Base-by-base conservation (phyloP, 1,284 basidiomycete genomes). In the Cyathus pygmaeus region DNA sequence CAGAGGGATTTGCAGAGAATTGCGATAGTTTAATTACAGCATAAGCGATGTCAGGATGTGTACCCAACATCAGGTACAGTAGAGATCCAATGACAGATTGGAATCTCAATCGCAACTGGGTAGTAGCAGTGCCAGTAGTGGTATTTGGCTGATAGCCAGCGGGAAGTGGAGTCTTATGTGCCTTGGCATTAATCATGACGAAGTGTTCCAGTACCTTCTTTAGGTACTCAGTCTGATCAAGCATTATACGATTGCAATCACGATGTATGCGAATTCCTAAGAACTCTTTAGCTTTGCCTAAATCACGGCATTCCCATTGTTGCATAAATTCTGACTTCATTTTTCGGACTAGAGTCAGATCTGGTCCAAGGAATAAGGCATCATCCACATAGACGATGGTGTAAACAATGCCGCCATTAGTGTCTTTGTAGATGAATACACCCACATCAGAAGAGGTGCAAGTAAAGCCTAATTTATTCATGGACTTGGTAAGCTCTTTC, bases 401-500 rank as follows among this genome's bases (percentile, higher is more conserved):
- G 19, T 9, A 46, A 9, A 24, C n/a, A 46, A n/a, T n/a, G 6
- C 9, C 9, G 24, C 24, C 44, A 46, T n/a, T 6, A 9, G 9
- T 46, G n/a, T n/a, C 24, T 15, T 47, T 23, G 41, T 31, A 24
- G 36, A 56, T 26, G 29, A 56, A 68, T 26, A 76, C 59, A 19
- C 71, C 65, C 17, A 65, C 52, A 61, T 74, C 72, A 24, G 71
- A 58, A n/a, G 46, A 23, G 10, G 58, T 51, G 3, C 63, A 46
- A 33, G 61, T 58, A 51, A 74, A 74, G 19, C 69, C 69, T 19
- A 73, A 15, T 49, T 59, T 52, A 23, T 51, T 33, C 57, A 74
- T 67, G 11, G 70, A 72, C 23, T 62, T 51, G 78, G 78, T 56
- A 78, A 80, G 11, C 79, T 69, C 52, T 79, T 74, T 36, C 33